Conservation (phyloP, 2,329 filamentous ascomycete genomes). For the Xylariaceae sp. region DNA sequence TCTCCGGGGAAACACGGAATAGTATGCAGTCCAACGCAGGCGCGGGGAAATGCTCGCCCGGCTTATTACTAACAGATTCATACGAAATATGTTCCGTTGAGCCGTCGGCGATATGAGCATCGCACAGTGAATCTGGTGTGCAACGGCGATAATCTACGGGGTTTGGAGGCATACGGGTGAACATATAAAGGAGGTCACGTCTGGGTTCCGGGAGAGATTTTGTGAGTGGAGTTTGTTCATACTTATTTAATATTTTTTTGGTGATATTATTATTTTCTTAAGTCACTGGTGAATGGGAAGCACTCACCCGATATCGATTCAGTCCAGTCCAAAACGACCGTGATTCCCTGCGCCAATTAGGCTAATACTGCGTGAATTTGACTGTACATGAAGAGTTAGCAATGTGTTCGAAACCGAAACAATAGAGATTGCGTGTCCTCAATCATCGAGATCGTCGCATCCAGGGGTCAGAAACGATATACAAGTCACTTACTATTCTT, state of each 20-base stretch:
- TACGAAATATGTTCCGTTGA: no score
- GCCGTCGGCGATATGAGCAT: background rate
- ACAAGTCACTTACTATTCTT: slow-evolving; percentile 55
- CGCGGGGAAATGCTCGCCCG: background rate
- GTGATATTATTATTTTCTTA: background rate
- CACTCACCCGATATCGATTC: background rate
- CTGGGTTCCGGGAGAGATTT: background rate
- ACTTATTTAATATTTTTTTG: background rate
- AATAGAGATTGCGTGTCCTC: background rate
- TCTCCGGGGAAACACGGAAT: no score
- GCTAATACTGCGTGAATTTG: slow-evolving; percentile 8
- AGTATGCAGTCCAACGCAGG: no score
- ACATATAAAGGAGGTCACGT: slow-evolving; percentile 5
- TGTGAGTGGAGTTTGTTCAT: background rate
- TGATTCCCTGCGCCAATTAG: background rate
- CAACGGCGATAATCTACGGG: no score
- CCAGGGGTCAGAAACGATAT: background rate
- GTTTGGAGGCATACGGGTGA: background rate
- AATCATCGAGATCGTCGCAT: background rate
- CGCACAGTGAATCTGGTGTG: no score
- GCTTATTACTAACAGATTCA: background rate
- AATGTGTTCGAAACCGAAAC: background rate
- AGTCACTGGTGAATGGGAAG: background rate
- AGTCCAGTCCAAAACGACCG: background rate
- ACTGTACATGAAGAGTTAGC: slow-evolving; percentile 10